Evolutionary conservation across 805 yeast species (phyloP).

Genomic region (Ogataea naganishii): DNA sequence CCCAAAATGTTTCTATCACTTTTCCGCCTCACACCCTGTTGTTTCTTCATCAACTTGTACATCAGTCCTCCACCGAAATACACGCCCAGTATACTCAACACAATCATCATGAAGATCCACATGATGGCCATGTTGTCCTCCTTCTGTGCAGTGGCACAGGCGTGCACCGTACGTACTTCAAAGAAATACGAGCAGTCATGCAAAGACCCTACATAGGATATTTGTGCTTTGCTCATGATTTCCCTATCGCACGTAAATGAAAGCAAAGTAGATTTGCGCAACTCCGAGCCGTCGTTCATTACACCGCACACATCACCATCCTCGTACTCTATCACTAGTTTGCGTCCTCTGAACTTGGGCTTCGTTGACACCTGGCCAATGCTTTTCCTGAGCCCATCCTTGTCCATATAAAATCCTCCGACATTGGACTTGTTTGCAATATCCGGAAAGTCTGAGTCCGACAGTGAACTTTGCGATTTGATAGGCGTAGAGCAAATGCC

Average conservation of each 20-base stretch:
- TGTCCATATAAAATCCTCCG: conserved; percentile 51
- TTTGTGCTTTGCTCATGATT: conserved; percentile 51
- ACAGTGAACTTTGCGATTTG: conserved; percentile 13
- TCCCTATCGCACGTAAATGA: conserved; percentile 77
- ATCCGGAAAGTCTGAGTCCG: conserved; percentile 22
- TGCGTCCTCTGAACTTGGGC: conserved; percentile 66
- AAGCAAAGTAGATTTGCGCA: conserved; percentile 55
- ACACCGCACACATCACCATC: conserved; percentile 55
- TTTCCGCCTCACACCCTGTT: conserved; percentile 5
- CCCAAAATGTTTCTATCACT: conserved; percentile 3
- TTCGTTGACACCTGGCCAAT: conserved; percentile 54
- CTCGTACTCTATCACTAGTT: conserved; percentile 58
- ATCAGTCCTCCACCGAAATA: conserved; percentile 34
- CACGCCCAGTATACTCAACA: conserved; percentile 31
- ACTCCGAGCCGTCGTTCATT: conserved; percentile 35
- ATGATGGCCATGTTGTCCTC: conserved; percentile 56
- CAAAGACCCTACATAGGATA: conserved; percentile 61
- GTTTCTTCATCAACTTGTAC: conserved; percentile 21
- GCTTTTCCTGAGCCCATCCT: conserved; percentile 33
- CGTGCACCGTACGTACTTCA: conserved; percentile 78
- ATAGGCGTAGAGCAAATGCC: conserved; percentile 62
- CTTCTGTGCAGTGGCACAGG: conserved; percentile 73
- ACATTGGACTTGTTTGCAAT: conserved; percentile 32
- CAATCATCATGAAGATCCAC: conserved; percentile 52
- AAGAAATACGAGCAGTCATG: conserved; percentile 78